These are phyloP conservation scores for Barbatosphaeria neglecta DNA, from an alignment of 495 filamentous ascomycete species.

Conservation along the genomic window DNA sequence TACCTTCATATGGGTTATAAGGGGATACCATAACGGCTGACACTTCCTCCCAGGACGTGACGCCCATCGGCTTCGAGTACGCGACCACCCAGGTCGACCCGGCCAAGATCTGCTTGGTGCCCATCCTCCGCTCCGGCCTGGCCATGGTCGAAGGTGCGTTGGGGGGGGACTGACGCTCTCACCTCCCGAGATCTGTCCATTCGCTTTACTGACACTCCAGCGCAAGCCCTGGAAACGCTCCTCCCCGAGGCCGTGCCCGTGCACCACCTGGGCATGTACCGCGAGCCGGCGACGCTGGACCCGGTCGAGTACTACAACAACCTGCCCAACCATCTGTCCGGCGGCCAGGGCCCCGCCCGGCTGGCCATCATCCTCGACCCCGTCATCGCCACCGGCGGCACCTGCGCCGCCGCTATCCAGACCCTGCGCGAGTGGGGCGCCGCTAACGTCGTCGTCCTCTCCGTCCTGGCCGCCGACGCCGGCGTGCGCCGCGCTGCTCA, in stretches of 20 bases:
- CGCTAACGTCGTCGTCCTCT: conserved; percentile 64
- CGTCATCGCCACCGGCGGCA: conserved; percentile 87
- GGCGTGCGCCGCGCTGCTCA: conserved; percentile 57
- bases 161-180: too few species aligned
- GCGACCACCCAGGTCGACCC: conserved; percentile 47
- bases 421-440: conserved; percentile 86
- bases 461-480: conserved; percentile 55
- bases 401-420: conserved; percentile 79
- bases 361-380: conserved; percentile 83
- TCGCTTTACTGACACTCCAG: not conserved
- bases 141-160: conserved; percentile 75
- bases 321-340: conserved; percentile 58
- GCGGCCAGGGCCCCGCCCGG: conserved; percentile 25
- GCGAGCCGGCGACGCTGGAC: conserved; percentile 69
- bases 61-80: conserved; percentile 64
- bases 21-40: not conserved
- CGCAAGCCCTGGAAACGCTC: conserved; percentile 70
- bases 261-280: conserved; percentile 89
- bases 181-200: not conserved
- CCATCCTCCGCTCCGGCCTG: conserved; percentile 80
- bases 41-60: conserved; percentile 42
- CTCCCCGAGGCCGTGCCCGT: conserved; percentile 73
- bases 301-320: conserved; percentile 99
- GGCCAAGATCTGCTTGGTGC: conserved; percentile 64
- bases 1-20: not conserved